Evolutionary conservation across 306 rosid species (phyloP), one percentile per base, ranked within the genome.

Genomic region (Notholithocarpus densiflorus): DNA sequence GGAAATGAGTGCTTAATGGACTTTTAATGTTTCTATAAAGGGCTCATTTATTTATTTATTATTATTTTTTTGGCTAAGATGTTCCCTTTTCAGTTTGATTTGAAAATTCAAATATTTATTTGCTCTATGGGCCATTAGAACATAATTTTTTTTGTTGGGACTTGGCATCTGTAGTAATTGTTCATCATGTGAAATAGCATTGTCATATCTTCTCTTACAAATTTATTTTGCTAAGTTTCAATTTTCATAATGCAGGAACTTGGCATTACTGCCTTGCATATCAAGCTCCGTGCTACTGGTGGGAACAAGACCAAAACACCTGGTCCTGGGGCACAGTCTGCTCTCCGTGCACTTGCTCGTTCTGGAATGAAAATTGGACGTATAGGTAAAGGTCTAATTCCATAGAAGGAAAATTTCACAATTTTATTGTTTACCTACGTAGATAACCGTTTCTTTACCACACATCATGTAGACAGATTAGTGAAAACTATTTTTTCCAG

Each of bases 341-440:
- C 98, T 29, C 97, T 93, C 5, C 91, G 97, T 5, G 98, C 98
- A 12, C 92, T 93, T 75, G 97, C 98, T 83, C 93, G 98, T 26
- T 91, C 97, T 55, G 97, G 98, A 75, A 93, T 93, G 98, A 93
- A 90, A 83, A 88, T 93, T 82, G 98, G 98, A 6, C 94, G 98
- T n/a, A 93, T 93, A 75, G 98, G 98, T 93, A 83, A 53, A 61
- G 20, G 15, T 43, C 23, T 5, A 24, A 64, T 27, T 51, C 21
- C 18, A 6, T 29, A 4, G 17, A 54, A 72, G 6, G 76, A 32
- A 21, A 53, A 45, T 80, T n/a, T 31, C 18, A 12, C 37, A 7
- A 29, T 53, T 51, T 71, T 48, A 48, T 12, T 48, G 17, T 12
- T 13, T 48, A 48, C 15, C 17, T 48, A 12, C 0, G 52, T 45